Evolutionary conservation across 2,329 filamentous ascomycete genomes (phyloP).

Genomic region (Lasiodiplodia sp.): DNA sequence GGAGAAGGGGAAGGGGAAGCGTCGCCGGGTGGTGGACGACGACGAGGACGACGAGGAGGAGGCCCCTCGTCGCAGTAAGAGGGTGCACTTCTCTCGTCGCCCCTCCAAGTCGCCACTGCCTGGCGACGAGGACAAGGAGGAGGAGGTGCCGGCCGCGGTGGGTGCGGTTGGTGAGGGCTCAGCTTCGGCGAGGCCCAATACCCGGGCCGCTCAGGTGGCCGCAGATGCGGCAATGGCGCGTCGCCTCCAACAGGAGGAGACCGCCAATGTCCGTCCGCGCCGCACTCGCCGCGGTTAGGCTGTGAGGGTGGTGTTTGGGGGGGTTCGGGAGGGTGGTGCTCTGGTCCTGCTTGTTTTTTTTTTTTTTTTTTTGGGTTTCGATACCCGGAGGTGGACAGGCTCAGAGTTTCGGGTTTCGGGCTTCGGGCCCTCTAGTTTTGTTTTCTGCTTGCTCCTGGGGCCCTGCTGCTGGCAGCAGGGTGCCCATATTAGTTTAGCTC

Average conservation of each 20-base stretch:
- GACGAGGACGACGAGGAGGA: slow-evolving; percentile 18
- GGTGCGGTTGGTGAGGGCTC: slow-evolving; percentile 18
- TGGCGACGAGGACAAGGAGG: neutral
- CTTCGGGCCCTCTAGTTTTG: slow-evolving; percentile 3
- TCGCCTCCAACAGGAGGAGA: slow-evolving; percentile 64
- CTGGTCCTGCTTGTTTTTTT: no score
- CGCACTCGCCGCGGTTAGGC: slow-evolving; percentile 3
- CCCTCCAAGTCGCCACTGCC: neutral
- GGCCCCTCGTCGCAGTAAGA: slow-evolving; percentile 1
- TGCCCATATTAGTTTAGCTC: neutral
- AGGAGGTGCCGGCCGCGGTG: slow-evolving; percentile 4
- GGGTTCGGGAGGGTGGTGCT: no score
- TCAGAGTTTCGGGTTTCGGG: neutral
- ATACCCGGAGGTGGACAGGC: neutral
- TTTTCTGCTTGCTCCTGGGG: neutral
- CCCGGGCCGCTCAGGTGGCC: slow-evolving; percentile 33
- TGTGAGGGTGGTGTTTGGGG: neutral
- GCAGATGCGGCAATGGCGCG: slow-evolving; percentile 63
- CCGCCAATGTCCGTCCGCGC: slow-evolving; percentile 41
- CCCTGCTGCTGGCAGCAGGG: neutral
- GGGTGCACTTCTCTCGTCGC: neutral
- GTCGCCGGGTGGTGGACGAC: neutral
- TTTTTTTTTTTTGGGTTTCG: no score
- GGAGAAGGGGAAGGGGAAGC: neutral
- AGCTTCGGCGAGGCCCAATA: neutral